Conservation (phyloP, 495 filamentous ascomycete species). For the Cenococcum geophilum region DNA sequence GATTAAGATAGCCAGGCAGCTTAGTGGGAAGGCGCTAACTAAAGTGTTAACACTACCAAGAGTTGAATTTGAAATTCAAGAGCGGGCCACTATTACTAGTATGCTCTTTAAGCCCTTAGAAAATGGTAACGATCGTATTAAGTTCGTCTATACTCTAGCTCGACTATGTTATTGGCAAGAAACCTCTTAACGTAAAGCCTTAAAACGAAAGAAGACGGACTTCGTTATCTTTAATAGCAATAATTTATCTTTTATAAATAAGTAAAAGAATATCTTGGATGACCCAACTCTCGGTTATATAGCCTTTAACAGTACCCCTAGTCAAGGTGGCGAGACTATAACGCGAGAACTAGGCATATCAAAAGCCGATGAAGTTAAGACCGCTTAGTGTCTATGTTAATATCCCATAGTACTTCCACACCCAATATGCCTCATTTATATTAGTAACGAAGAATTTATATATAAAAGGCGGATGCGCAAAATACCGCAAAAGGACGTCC, state of each 20-base stretch:
- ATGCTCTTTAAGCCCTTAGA: too few relatives aligned
- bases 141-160: slow-evolving; percentile 14
- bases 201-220: slow-evolving; percentile 7
- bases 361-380: background rate
- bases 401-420: slow-evolving; percentile 11
- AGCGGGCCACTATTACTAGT: too few relatives aligned
- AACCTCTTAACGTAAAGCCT: slow-evolving; percentile 10
- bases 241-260: too few relatives aligned
- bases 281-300: background rate
- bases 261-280: background rate
- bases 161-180: slow-evolving; percentile 13
- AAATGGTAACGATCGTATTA: slow-evolving; percentile 11
- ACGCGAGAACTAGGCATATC: too few relatives aligned
- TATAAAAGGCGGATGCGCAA: slow-evolving; percentile 11
- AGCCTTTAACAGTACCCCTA: background rate
- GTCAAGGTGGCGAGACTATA: background rate
- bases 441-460: slow-evolving; percentile 7
- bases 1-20: too few relatives aligned
- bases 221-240: background rate
- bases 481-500: slow-evolving; percentile 11
- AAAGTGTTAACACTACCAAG: too few relatives aligned
- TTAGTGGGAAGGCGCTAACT: too few relatives aligned
- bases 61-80: too few relatives aligned
- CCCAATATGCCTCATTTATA: slow-evolving; percentile 18
- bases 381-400: slow-evolving; percentile 2